Base-by-base conservation (phyloP, 2,329 filamentous ascomycete genomes). In the Colletotrichum gigasporum region DNA sequence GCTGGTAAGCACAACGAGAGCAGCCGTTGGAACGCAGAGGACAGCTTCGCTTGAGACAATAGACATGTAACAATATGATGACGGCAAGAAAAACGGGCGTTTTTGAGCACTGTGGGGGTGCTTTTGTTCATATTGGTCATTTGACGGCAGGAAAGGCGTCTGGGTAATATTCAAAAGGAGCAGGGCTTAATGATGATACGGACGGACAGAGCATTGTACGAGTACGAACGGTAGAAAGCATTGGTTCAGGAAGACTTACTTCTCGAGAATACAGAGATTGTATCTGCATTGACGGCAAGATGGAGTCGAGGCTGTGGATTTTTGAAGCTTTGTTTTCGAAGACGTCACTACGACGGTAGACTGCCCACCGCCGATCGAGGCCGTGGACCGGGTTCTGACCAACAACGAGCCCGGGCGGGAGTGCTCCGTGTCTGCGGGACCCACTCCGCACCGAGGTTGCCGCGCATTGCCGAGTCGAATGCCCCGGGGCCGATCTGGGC, bases 21-120 rank as follows among this genome's bases (percentile, higher is more conserved):
- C 53, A 73, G 70, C 34, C 72, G 74, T 50, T 80, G 79, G 79
- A 72, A 73, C 55, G 78, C 74, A 30, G 79, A 81, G 65, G 77
- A 82, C 69, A 81, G 77, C 64, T 82, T 82, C 74, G 80, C 78
- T 20, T 80, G 70, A 78, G 26, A 37, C 57, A 20, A 9, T 20
- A 20, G 22, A 32, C 24, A 11, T 62, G 57, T 61, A 65, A 47
- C 28, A 55, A 62, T 48, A 65, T 28, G 14, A 45, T 39, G 39
- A 32, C 16, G 30, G 47, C 24, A 48, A 55, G 50, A 50, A 64
- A 26, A 5, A 28, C 24, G 50, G 47, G 32, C 28, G 57, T 42
- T 34, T 62, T 64, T 37, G 12, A 64, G 34, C 42, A 37, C 35
- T 62, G 18, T 12, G 45, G 20, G 44, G 14, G 10, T 22, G 45